Percentiles rank a stretch among this genome's conserved stretches.
Conservation (phyloP, 306 rosid species). For the Quercus alba region DNA sequence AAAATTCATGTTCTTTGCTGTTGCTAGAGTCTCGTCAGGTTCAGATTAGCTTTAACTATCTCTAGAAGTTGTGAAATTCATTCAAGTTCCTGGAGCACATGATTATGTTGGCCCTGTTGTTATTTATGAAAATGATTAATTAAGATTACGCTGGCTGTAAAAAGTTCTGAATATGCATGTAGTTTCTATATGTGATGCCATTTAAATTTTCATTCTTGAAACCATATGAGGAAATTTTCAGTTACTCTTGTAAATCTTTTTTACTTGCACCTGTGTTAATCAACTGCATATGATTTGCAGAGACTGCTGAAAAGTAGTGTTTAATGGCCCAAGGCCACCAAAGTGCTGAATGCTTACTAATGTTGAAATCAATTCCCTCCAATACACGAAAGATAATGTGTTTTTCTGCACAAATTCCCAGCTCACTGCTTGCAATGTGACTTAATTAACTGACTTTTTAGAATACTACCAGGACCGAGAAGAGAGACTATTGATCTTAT, state of each 20-base stretch:
- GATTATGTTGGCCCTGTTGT: too few relatives aligned
- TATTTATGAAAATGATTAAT: too few relatives aligned
- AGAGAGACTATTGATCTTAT: conserved; percentile 5
- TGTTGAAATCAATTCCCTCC: not conserved
- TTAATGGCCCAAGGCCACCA: conserved; percentile 8
- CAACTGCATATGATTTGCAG: conserved; percentile 1
- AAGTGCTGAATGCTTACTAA: conserved; percentile 6
- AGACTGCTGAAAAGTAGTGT: conserved; percentile 3
- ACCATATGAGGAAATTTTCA: not conserved
- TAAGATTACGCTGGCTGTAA: too few relatives aligned
- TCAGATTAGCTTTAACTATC: too few relatives aligned
- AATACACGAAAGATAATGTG: not conserved
- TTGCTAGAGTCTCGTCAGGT: too few relatives aligned
- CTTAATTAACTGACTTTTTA: conserved; percentile 1
- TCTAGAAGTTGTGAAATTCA: too few relatives aligned
- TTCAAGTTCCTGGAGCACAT: too few relatives aligned
- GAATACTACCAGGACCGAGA: conserved; percentile 12
- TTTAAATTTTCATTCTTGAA: not conserved
- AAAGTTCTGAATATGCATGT: too few relatives aligned
- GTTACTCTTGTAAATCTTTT: not conserved
- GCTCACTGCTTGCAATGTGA: not conserved
- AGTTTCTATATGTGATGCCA: not conserved
- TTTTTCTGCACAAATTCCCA: not conserved
- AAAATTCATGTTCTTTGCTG: too few relatives aligned
- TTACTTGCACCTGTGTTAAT: not conserved